phyloP scores from a whole-genome alignment of 2,329 filamentous ascomycete genomes.

The Zarea fungicola region DNA sequence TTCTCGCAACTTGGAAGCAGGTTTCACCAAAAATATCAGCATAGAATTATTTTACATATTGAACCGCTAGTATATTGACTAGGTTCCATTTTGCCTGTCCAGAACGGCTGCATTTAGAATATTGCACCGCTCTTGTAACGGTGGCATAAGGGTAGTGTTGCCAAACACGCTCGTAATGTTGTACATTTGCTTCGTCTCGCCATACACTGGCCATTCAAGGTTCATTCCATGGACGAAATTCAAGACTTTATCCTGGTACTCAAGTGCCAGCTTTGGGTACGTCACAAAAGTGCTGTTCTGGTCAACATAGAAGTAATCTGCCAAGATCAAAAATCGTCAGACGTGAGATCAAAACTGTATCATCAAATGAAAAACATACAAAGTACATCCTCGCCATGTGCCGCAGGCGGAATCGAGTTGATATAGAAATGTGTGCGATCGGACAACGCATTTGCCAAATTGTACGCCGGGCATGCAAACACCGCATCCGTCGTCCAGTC shows the following conservation, averaged over 20 bases:
- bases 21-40: background rate
- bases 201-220: conserved; percentile 15
- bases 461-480: conserved; percentile 19
- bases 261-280: conserved; percentile 9
- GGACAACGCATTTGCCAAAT: conserved; percentile 15
- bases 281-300: conserved; percentile 12
- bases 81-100: conserved; percentile 14
- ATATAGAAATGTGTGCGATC: conserved; percentile 13
- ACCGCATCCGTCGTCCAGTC: conserved; percentile 20
- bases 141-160: background rate
- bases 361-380: conserved; percentile 13
- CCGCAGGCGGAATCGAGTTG: conserved; percentile 14
- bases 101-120: conserved; percentile 11
- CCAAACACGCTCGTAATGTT: conserved; percentile 14
- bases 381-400: conserved; percentile 15
- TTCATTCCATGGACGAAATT: conserved; percentile 15
- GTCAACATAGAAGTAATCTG: conserved; percentile 15
- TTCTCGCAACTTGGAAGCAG: no score
- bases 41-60: background rate
- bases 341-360: no score
- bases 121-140: conserved; percentile 14
- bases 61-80: background rate
- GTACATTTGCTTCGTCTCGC: conserved; percentile 5
- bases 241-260: conserved; percentile 15
- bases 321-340: background rate